phyloP scores from a whole-genome alignment of 2,329 filamentous ascomycete genomes.

The Sarocladiaceae sp. region DNA sequence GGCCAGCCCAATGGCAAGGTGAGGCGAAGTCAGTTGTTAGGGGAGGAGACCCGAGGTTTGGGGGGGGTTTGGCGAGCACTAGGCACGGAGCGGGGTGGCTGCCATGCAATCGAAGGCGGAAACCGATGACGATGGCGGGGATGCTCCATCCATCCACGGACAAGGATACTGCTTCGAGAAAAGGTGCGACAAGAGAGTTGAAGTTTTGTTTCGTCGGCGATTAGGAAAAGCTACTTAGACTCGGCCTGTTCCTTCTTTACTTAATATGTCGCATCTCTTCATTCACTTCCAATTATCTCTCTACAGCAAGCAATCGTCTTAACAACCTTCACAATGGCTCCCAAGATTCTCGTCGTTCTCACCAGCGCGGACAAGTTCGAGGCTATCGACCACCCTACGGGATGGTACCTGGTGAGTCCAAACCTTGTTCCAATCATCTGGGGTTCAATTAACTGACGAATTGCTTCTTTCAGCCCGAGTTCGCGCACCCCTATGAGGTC shows the following conservation, averaged over 20 bases:
- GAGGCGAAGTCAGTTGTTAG: too few relatives aligned
- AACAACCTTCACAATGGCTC: conserved; percentile 35
- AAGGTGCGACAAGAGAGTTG: background rate
- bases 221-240: background rate
- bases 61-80: too few relatives aligned
- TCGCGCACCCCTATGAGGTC: conserved; percentile 61
- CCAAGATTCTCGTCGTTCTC: conserved; percentile 67
- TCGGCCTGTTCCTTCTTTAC: background rate
- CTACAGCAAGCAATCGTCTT: background rate
- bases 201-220: background rate
- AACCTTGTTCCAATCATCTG: background rate
- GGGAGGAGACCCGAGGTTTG: too few relatives aligned
- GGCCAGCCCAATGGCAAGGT: too few relatives aligned
- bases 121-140: background rate
- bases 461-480: conserved; percentile 43
- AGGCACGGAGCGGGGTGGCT: background rate
- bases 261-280: background rate
- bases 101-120: background rate
- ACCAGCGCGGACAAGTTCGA: conserved; percentile 54
- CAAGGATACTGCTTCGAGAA: conserved; percentile 2
- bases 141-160: background rate
- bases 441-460: background rate
- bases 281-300: background rate
- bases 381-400: conserved; percentile 51
- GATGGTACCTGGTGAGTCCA: conserved; percentile 62